Evolutionary conservation across 2,329 filamentous ascomycete species (phyloP), one percentile per base, ranked within the genome.

Genomic region (Xylariaceae sp.): DNA sequence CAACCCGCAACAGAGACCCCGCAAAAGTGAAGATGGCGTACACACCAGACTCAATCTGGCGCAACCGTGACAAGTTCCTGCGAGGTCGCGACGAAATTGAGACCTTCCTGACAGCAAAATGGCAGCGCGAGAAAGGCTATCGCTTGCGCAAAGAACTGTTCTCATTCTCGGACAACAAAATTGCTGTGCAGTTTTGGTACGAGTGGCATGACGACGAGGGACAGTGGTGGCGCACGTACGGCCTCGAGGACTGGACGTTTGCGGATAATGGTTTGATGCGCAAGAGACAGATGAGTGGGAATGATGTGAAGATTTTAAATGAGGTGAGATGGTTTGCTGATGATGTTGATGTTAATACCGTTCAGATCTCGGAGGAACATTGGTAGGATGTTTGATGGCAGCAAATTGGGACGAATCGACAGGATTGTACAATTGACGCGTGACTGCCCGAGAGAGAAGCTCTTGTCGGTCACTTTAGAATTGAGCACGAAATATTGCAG

Each of bases 141-240:
- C 78, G 80, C 0, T 76, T 96, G 49, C 81, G 90, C 48, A 95
- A 96, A 69, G 90, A 96, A 66, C 74, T 96, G 1, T 96, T 95
- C 69, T 78, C 88, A 1, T 94, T 90, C 63, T 77, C 73, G 0
- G 84, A 85, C 36, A 76, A 93, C 69, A 87, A 77, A 66, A 79
- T 77, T 58, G 90, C 90, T 1, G 90, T 95, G 18, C 89, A 96
- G 66, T 95, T 94, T 68, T 95, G 90, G 90, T 95, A 93, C 63
- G 87, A 95, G 69, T 92, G 84, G 71, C 80, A 84, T 57, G 88
- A 93, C 63, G 71, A 72, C 7, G 61, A 76, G 1, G 86, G 87
- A 36, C 84, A 89, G 67, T 96, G 90, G 90, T 92, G 87, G 78
- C 79, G 89, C n/a, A 91, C 87, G 42, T 95, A 95, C 64, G 90